Percentiles rank a stretch among this genome's conserved stretches.
phyloP scores from a whole-genome alignment of 2,329 filamentous ascomycete species.

The Monosporascus sp. region DNA sequence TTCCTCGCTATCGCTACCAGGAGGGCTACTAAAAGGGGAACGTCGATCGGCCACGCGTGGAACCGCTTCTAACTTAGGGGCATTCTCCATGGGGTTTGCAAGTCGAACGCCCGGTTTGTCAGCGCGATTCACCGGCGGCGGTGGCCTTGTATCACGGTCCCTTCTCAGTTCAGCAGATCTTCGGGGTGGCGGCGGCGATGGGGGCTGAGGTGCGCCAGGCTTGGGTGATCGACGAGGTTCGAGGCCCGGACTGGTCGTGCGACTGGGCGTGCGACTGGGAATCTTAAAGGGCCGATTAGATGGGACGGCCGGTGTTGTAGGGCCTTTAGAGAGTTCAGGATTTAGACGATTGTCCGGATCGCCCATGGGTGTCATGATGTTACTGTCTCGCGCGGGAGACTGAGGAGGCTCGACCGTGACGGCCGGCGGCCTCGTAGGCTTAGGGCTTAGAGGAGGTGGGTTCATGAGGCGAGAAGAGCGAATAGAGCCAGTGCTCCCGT shows the following conservation, averaged over 20 bases:
- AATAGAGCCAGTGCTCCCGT: conserved; percentile 12
- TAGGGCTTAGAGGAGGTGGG: conserved; percentile 40
- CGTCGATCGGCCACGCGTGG: conserved; percentile 39
- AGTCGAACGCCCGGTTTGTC: conserved; percentile 67
- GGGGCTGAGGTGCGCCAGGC: conserved; percentile 44
- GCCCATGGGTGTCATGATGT: conserved; percentile 27
- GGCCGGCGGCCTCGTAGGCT: conserved; percentile 50
- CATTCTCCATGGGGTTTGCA: conserved; percentile 31
- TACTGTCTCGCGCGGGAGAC: conserved; percentile 55
- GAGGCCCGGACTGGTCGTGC: conserved; percentile 47
- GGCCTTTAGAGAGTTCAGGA: conserved; percentile 38
- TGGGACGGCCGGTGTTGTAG: conserved; percentile 33
- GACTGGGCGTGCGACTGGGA: conserved; percentile 52
- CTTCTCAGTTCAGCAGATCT: conserved; percentile 55
- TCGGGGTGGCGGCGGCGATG: conserved; percentile 59
- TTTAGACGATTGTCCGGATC: conserved; percentile 42
- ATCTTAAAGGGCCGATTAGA: conserved; percentile 46
- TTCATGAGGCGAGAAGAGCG: conserved; percentile 39
- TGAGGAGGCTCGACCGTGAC: conserved; percentile 66
- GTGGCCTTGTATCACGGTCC: conserved; percentile 36
- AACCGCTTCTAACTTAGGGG: conserved; percentile 28
- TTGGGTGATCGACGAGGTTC: conserved; percentile 46
- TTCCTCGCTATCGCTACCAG: conserved; percentile 60
- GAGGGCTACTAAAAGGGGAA: conserved; percentile 85
- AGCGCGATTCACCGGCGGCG: conserved; percentile 68